Percentiles rank a stretch among this genome's conserved stretches.
Evolutionary conservation across 768 basidiomycete species (phyloP).

Genomic region (Albatrellus ellisii): DNA sequence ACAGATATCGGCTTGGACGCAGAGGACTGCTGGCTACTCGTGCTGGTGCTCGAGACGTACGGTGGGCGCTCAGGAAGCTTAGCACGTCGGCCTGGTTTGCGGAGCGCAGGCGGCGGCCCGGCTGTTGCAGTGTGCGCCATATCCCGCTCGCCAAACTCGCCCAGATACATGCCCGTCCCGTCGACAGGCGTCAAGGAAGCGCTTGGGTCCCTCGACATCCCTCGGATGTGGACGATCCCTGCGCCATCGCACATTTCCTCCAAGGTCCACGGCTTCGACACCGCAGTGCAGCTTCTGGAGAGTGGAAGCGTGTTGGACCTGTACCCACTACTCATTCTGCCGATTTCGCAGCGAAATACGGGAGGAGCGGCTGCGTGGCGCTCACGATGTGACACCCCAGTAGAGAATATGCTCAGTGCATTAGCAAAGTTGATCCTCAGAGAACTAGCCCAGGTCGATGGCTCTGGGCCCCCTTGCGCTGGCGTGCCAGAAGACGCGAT

Average conservation of each 20-base stretch:
- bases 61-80: too few species aligned
- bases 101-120: too few species aligned
- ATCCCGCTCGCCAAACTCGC: neutral
- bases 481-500: neutral
- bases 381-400: neutral
- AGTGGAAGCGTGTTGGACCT: neutral
- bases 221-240: constrained; percentile 20
- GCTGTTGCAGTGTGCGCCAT: neutral
- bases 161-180: neutral
- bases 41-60: too few species aligned
- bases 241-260: constrained; percentile 27
- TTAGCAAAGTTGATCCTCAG: constrained; percentile 9
- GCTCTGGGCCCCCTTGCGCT: constrained; percentile 1
- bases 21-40: too few species aligned
- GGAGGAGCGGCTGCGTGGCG: neutral
- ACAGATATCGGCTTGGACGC: too few species aligned
- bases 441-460: constrained; percentile 11
- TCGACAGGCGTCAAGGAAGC: neutral
- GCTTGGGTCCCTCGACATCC: too few species aligned
- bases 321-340: constrained; percentile 3
- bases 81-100: too few species aligned
- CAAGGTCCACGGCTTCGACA: constrained; percentile 23
- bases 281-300: neutral
- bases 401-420: constrained; percentile 6
- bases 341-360: neutral